Evolutionary conservation across 2,329 filamentous ascomycete genomes (phyloP), one percentile per base, ranked within the genome.

Genomic region (Penicillium thymicola): DNA sequence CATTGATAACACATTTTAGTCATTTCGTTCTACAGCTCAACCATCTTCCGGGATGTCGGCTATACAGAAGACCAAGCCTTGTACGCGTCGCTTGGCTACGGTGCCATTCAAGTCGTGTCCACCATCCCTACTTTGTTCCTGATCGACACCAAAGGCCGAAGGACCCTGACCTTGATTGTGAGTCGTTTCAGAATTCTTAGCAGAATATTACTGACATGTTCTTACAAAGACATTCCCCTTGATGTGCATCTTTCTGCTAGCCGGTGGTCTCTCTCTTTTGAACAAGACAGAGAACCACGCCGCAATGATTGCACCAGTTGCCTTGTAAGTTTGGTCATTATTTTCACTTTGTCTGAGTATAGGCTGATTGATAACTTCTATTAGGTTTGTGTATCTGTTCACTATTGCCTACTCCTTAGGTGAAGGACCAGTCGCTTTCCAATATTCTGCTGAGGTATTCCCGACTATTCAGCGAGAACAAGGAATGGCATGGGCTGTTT

Each of bases 11-110:
- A 11, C 4, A 4, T 21, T 27, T 10, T 18, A 63, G 60, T 70
- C 54, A 88, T 90, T 53, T 86, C 87, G 1, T 91, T 91, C 72
- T 91, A 91, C 73, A 87, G 83, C 1, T 85, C 85, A 0, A 85
- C 83, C 2, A 73, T 80, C 54, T 79, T 80, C 56, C 46, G 53
- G 4, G 71, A 85, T 0, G 82, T 85, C 3, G 85, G 85, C 4
- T 82, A 84, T 41, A 70, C 57, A 23, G 69, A 78, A 0, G 80
- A 80, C 49, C 74, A 82, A 32, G 85, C 88, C 2, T 73, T 87
- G 28, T 76, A 84, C 27, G 82, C 82, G 4, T 87, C 85, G 1
- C 82, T 84, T 63, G 85, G 85, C 6, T 88, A 86, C 63, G 85
- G 85, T 54, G 71, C 84, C 13, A 76, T 87, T 59, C 86, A 87